phyloP scores from a whole-genome alignment of 306 rosid species.

The Leucaena leucocephala region DNA sequence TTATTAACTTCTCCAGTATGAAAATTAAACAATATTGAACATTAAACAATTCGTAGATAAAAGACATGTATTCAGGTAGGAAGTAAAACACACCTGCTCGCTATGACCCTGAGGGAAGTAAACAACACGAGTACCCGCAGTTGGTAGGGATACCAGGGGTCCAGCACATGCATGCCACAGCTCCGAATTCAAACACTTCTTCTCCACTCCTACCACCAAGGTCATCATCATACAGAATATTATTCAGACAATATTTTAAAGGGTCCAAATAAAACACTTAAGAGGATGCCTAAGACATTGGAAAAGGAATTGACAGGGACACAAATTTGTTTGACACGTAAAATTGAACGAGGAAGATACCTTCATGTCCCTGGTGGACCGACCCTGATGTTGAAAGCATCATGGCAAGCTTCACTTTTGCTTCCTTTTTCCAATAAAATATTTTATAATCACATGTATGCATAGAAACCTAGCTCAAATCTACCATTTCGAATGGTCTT shows the following conservation, averaged over 20 bases:
- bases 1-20: constrained; percentile 1
- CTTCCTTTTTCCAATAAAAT: constrained; percentile 14
- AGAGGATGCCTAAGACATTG: constrained; percentile 14
- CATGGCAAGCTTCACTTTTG: constrained; percentile 58
- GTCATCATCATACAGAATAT: not conserved
- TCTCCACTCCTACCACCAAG: constrained; percentile 62
- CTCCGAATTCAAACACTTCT: constrained; percentile 88
- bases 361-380: constrained; percentile 84
- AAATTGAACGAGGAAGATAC: constrained; percentile 39
- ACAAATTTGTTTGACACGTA: constrained; percentile 25
- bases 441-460: constrained; percentile 34
- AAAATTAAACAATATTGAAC: constrained; percentile 17
- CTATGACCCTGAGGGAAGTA: constrained; percentile 93
- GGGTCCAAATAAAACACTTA: constrained; percentile 5
- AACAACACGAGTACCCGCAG: constrained; percentile 74
- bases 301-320: constrained; percentile 33
- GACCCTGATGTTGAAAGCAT: constrained; percentile 88
- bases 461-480: constrained; percentile 53
- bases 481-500: constrained; percentile 29
- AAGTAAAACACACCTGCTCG: constrained; percentile 60
- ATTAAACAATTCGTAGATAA: constrained; percentile 8
- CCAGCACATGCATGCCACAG: constrained; percentile 95
- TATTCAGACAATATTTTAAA: constrained; percentile 27
- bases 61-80: not conserved
- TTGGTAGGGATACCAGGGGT: constrained; percentile 81